Evolutionary conservation across 139 green algal species (phyloP).

Genomic region (Chlamydomonas incerta): DNA sequence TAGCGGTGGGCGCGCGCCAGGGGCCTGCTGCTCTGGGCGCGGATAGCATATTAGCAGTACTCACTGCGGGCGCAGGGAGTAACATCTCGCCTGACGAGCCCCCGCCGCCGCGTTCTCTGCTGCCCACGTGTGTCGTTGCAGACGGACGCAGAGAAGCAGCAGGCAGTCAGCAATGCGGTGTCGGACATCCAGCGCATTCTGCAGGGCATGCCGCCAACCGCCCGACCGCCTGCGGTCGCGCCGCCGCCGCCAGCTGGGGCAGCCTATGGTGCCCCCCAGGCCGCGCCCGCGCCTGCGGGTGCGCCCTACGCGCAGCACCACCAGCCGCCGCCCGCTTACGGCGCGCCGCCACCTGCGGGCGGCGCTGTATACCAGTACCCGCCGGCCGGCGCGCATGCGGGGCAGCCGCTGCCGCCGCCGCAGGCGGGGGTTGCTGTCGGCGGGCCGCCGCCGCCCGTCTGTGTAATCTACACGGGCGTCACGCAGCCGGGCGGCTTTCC

Average conservation of each 20-base stretch:
- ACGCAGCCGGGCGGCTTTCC: constrained; percentile 49
- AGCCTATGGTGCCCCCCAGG: neutral
- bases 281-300: too few relatives aligned
- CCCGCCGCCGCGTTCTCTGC: too few relatives aligned
- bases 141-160: constrained; percentile 58
- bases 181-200: constrained; percentile 55
- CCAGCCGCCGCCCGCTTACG: neutral
- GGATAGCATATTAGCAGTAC: too few relatives aligned
- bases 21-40: too few relatives aligned
- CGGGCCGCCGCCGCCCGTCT: neutral
- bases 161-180: constrained; percentile 57
- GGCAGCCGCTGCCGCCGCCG: neutral
- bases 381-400: neutral
- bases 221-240: neutral
- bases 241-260: neutral
- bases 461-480: constrained; percentile 55
- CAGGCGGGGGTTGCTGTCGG: neutral
- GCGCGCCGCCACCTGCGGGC: neutral
- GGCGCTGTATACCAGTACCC: constrained; percentile 12
- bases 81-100: too few relatives aligned
- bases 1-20: too few relatives aligned
- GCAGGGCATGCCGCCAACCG: constrained; percentile 32
- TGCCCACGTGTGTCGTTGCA: constrained; percentile 47
- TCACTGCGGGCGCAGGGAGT: too few relatives aligned
- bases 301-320: neutral